Evolutionary conservation across 2,329 filamentous ascomycete species (phyloP), one percentile per base, ranked within the genome.

Genomic region (Colletotrichum tamarilloi): DNA sequence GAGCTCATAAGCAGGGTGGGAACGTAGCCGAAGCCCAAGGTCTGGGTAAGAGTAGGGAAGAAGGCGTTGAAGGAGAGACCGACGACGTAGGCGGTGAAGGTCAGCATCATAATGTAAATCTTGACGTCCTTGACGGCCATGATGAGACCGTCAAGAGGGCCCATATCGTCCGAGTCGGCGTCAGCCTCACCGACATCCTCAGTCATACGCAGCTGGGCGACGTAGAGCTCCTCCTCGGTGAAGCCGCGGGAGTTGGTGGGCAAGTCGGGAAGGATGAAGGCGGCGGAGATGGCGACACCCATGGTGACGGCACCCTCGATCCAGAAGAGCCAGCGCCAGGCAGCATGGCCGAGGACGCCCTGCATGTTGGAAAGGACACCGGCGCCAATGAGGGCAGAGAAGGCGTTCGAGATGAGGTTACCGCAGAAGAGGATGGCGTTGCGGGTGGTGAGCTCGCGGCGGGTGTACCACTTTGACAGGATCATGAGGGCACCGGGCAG

Each of bases 381-480:
- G 0, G 89, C 88, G 3, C 85, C 89, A 56, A 92, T 85, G 3
- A 92, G 84, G 0, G 88, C 88, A 0, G 88, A 89, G 77, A 91
- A 91, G 65, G 89, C 88, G 60, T 89, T 89, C 58, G 89, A 89
- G 75, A 91, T 86, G 74, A 90, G 85, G 77, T 90, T 90, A 2
- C 89, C 88, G 73, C 88, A 88, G 80, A 90, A 91, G 26, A 91
- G 80, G 35, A 91, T 85, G 68, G 89, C 88, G 76, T 90, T 89
- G 64, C 89, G 82, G 67, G 82, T 81, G 16, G 87, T 85, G 73
- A 91, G 77, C 80, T 90, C 89, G 62, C 87, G 86, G 60, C 90
- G 86, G 1, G 91, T 92, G 80, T 93, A 93, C 87, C 91, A 93
- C 76, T 92, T 90, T 0, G 89, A 91, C 24, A 93, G 84, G 58